Conservation (phyloP, 2,329 filamentous ascomycete genomes). For the Botrytis sinoallii region DNA sequence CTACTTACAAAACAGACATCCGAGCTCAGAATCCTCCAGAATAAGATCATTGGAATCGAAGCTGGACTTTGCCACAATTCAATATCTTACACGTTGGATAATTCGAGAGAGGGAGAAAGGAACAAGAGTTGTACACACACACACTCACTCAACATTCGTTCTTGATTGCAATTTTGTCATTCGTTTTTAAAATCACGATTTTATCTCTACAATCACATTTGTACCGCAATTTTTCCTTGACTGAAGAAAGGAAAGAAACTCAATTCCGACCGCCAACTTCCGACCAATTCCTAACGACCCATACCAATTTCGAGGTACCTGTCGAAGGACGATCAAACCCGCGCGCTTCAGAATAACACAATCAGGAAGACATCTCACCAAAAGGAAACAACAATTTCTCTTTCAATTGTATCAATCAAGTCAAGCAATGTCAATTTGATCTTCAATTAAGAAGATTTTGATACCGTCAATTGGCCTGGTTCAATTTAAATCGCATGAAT, state of each 20-base stretch:
- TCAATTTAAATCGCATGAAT: neutral
- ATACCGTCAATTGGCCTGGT: neutral
- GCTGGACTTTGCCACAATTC: neutral
- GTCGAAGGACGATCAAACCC: conserved; percentile 11
- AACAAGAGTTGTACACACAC: neutral
- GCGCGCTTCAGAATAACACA: conserved; percentile 11
- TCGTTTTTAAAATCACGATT: neutral
- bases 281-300: neutral
- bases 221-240: neutral
- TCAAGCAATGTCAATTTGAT: conserved; percentile 5
- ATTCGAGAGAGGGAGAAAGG: neutral
- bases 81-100: neutral
- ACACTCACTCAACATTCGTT: neutral
- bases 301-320: neutral
- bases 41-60: neutral
- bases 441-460: neutral
- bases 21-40: neutral
- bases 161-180: neutral
- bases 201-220: neutral
- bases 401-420: neutral
- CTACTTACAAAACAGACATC: neutral
- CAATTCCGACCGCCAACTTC: neutral
- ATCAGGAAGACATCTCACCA: neutral
- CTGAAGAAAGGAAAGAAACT: neutral
- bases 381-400: neutral